phyloP scores from a whole-genome alignment of 345 rosid genomes.

The Pistacia atlantica region DNA sequence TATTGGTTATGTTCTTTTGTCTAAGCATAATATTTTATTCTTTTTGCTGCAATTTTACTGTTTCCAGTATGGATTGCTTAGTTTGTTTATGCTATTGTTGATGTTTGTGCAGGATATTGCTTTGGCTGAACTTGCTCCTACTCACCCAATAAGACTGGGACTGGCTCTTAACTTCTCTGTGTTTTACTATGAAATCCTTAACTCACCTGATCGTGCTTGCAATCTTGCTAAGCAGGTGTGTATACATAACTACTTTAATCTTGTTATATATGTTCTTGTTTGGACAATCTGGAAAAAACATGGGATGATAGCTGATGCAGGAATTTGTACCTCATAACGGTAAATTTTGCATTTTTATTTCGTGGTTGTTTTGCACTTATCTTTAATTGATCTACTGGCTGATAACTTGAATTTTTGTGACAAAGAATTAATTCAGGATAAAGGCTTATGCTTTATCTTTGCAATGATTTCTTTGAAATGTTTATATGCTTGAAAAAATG shows the following conservation, averaged over 20 bases:
- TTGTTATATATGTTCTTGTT: background rate
- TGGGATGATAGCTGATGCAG: background rate
- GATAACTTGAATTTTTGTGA: background rate
- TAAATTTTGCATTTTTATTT: background rate
- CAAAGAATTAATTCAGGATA: background rate
- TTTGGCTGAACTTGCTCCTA: conserved; percentile 80
- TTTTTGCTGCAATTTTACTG: background rate
- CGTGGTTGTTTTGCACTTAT: background rate
- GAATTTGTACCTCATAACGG: background rate
- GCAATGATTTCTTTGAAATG: no score
- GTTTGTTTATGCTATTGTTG: background rate
- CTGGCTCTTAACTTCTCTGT: conserved; percentile 99
- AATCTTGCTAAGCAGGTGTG: conserved; percentile 90
- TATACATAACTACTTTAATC: background rate
- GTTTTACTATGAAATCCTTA: conserved; percentile 96
- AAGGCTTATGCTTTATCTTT: no score
- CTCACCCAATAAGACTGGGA: conserved; percentile 96
- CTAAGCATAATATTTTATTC: background rate
- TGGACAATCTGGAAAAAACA: background rate
- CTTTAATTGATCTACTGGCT: background rate
- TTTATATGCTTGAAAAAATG: no score
- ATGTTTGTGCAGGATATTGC: conserved; percentile 79
- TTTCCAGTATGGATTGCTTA: background rate
- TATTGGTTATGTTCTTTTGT: conserved; percentile 11
- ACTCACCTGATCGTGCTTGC: conserved; percentile 98